These are phyloP conservation scores for Exidia glandulosa DNA, from an alignment of 768 basidiomycete genomes.

Conservation along the genomic window DNA sequence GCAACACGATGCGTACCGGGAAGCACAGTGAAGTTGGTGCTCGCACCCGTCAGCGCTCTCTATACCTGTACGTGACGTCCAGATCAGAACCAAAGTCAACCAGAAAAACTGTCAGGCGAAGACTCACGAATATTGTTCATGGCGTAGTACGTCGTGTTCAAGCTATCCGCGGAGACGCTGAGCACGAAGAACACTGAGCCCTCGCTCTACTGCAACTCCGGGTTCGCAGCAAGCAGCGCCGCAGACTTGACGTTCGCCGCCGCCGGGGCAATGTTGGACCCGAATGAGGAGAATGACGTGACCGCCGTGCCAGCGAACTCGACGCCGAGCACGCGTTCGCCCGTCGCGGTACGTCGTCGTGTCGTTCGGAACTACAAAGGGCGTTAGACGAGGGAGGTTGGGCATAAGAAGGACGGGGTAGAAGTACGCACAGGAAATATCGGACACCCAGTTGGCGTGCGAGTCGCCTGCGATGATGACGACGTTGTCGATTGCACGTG, in stretches of 20 bases:
- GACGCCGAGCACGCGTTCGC: constrained; percentile 41
- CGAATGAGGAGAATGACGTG: constrained; percentile 38
- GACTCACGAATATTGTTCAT: constrained; percentile 37
- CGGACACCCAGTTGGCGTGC: constrained; percentile 52
- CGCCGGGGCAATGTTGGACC: constrained; percentile 26
- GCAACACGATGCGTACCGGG: constrained; percentile 7
- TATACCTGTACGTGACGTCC: constrained; percentile 17
- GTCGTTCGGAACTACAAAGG: constrained; percentile 34
- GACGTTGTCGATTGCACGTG: constrained; percentile 39
- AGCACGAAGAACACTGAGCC: constrained; percentile 52
- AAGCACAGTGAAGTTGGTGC: constrained; percentile 32
- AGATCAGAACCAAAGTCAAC: not conserved
- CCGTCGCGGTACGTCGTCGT: constrained; percentile 36
- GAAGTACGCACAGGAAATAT: constrained; percentile 35
- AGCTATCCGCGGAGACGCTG: constrained; percentile 30
- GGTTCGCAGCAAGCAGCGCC: constrained; percentile 28
- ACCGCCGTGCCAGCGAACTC: constrained; percentile 56
- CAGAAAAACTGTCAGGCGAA: not conserved
- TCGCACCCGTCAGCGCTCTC: constrained; percentile 34
- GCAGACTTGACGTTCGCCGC: constrained; percentile 29
- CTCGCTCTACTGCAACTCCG: constrained; percentile 50
- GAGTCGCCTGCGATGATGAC: constrained; percentile 52
- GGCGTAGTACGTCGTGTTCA: constrained; percentile 44
- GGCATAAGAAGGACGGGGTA: not conserved
- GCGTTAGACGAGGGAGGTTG: not conserved